phyloP scores from a whole-genome alignment of 2,329 filamentous ascomycete species.

The Penicillium italicum region DNA sequence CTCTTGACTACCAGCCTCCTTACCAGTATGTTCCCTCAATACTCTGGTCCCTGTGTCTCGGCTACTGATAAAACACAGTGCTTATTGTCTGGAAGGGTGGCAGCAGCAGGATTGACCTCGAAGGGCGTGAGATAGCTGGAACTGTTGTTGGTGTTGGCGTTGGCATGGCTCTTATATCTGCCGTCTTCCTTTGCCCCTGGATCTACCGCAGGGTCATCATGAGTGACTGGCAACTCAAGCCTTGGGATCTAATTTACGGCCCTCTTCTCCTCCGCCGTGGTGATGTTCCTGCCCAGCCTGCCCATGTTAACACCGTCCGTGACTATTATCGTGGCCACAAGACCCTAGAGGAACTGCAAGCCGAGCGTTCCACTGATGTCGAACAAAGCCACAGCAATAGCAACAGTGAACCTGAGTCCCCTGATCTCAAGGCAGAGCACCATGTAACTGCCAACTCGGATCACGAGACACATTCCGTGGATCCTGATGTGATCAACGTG shows the following conservation, averaged over 20 bases:
- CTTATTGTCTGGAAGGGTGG: background rate
- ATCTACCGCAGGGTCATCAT: background rate
- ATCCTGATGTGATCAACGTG: background rate
- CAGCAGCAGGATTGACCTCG: background rate
- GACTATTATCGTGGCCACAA: background rate
- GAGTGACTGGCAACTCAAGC: background rate
- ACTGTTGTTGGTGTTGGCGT: background rate
- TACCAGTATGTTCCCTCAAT: background rate
- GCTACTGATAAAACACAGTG: background rate
- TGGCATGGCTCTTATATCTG: background rate
- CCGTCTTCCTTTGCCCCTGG: background rate
- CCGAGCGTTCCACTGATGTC: background rate
- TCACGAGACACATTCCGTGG: background rate
- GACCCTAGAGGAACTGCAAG: background rate
- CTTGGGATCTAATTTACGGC: background rate
- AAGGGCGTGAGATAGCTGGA: background rate
- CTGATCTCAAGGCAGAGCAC: background rate
- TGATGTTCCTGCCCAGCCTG: background rate
- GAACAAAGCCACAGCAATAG: background rate
- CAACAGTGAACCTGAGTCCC: background rate
- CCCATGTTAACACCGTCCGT: background rate
- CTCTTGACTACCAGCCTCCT: background rate
- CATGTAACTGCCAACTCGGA: background rate
- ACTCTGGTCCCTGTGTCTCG: background rate
- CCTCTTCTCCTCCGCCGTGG: background rate